Percentiles rank a stretch among this genome's conserved stretches.
Evolutionary conservation across 1,284 basidiomycete species (phyloP).

Genomic region (Ceratobasidium sp.): DNA sequence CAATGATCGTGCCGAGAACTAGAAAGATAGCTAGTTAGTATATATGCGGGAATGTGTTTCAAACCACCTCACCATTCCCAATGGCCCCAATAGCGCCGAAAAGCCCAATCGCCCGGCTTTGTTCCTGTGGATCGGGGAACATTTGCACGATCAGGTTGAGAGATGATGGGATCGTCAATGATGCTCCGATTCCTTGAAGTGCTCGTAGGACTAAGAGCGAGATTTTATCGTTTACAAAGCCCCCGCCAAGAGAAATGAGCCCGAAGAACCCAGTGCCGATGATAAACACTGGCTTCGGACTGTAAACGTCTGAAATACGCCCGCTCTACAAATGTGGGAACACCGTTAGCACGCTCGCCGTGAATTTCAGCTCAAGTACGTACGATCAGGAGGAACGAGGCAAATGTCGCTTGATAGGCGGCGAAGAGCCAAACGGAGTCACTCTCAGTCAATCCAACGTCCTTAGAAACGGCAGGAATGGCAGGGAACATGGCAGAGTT

Average conservation of each 20-base stretch:
- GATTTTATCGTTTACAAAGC: slow-evolving; percentile 45
- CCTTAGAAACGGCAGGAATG: slow-evolving; percentile 57
- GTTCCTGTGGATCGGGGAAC: slow-evolving; percentile 62
- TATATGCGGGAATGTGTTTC: neutral
- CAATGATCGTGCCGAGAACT: slow-evolving; percentile 58
- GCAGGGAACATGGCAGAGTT: slow-evolving; percentile 65
- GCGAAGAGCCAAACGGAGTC: slow-evolving; percentile 46
- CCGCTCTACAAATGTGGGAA: slow-evolving; percentile 12
- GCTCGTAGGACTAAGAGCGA: slow-evolving; percentile 44
- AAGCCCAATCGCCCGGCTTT: slow-evolving; percentile 63
- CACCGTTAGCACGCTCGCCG: neutral
- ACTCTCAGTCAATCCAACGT: slow-evolving; percentile 49
- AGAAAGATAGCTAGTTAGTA: neutral
- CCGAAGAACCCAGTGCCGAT: slow-evolving; percentile 42
- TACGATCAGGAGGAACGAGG: slow-evolving; percentile 44
- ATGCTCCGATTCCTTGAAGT: slow-evolving; percentile 45
- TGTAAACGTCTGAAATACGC: slow-evolving; percentile 34
- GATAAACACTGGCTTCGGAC: slow-evolving; percentile 41
- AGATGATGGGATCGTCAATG: slow-evolving; percentile 62
- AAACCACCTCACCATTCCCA: slow-evolving; percentile 63
- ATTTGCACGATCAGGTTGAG: slow-evolving; percentile 62
- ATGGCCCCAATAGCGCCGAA: slow-evolving; percentile 64
- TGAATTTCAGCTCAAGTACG: neutral
- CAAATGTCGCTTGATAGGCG: slow-evolving; percentile 39
- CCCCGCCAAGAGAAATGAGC: slow-evolving; percentile 43